Conservation (phyloP, 129 eudicot genomes). For the Artemisia annua region DNA sequence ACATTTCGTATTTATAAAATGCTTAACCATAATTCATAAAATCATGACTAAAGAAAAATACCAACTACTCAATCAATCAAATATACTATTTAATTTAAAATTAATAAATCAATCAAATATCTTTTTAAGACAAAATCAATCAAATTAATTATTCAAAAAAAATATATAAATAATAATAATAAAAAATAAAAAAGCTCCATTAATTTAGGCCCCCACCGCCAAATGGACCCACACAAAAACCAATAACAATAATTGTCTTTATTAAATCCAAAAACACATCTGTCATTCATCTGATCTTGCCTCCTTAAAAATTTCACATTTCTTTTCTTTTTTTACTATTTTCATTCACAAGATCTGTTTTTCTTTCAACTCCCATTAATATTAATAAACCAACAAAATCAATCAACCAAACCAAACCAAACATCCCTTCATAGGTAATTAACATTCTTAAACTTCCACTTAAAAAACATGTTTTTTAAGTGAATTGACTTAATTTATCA, state of each 20-base stretch:
- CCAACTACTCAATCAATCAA: too few species aligned
- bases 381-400: too few species aligned
- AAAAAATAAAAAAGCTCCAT: not conserved
- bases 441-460: not conserved
- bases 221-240: not conserved
- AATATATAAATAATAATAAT: too few species aligned
- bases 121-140: too few species aligned
- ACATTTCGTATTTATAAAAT: too few species aligned
- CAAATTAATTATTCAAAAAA: not conserved
- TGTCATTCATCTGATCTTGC: slow-evolving; percentile 31
- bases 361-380: not conserved
- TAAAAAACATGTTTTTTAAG: not conserved
- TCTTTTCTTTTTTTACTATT: not conserved
- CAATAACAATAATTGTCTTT: not conserved
- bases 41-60: too few species aligned
- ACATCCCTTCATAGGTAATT: slow-evolving; percentile 19
- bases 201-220: too few species aligned
- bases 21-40: too few species aligned
- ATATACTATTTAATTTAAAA: too few species aligned
- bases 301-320: slow-evolving; percentile 15
- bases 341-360: slow-evolving; percentile 28
- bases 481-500: slow-evolving; percentile 6
- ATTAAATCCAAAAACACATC: slow-evolving; percentile 32
- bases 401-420: too few species aligned
- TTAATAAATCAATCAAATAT: too few species aligned